Conservation (phyloP, 345 rosid species). For the Bruguiera gymnorhiza region DNA sequence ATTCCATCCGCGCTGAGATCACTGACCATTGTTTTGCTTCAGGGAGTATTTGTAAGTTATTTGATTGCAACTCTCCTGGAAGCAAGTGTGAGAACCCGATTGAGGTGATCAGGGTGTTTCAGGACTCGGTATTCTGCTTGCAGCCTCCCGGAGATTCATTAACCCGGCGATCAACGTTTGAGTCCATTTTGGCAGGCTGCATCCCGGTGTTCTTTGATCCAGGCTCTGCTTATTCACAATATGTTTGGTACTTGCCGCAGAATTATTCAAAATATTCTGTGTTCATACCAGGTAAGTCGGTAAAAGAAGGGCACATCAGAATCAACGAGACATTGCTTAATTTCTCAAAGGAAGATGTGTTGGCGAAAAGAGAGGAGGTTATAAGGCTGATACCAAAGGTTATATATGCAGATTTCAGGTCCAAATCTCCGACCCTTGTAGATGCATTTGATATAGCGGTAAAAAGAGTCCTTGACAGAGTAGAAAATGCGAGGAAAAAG, state of each 20-base stretch:
- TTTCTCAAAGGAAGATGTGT: neutral
- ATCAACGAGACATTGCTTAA: constrained; percentile 8
- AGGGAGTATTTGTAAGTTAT: constrained; percentile 9
- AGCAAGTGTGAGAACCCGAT: constrained; percentile 15
- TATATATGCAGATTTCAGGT: constrained; percentile 20
- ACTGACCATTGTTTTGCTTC: constrained; percentile 16
- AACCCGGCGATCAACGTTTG: constrained; percentile 19
- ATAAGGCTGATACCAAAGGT: constrained; percentile 20
- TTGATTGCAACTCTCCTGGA: neutral
- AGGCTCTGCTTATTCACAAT: constrained; percentile 20
- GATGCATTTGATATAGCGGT: constrained; percentile 25
- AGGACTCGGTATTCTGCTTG: constrained; percentile 18
- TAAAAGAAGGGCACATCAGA: constrained; percentile 8
- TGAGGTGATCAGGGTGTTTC: constrained; percentile 16
- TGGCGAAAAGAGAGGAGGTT: constrained; percentile 14
- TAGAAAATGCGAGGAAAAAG: constrained; percentile 10
- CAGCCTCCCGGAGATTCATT: constrained; percentile 23
- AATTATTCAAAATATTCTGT: constrained; percentile 18
- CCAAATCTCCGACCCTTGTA: constrained; percentile 3
- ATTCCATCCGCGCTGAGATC: constrained; percentile 13
- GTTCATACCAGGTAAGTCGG: constrained; percentile 11
- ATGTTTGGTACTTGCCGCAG: constrained; percentile 16
- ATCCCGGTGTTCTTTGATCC: constrained; percentile 28
- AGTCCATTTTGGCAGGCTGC: constrained; percentile 19
- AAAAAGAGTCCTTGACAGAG: constrained; percentile 11